Evolutionary conservation across 2,329 filamentous ascomycete species (phyloP).

Genomic region (Chrysosphaeria jannelii): DNA sequence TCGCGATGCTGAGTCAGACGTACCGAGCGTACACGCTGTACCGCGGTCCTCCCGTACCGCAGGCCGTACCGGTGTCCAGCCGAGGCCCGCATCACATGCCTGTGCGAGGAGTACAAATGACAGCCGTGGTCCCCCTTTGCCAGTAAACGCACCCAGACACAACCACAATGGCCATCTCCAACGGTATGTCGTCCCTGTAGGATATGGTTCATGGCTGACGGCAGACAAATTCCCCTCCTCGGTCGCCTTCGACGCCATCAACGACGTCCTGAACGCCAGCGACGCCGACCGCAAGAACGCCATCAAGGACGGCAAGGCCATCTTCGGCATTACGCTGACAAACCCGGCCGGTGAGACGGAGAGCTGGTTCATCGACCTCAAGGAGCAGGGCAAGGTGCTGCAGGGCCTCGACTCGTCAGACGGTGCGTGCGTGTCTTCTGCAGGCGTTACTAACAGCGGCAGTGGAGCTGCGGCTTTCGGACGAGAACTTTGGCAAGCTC

Average conservation of each 20-base stretch:
- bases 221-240: constrained; percentile 69
- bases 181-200: constrained; percentile 1
- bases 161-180: constrained; percentile 2
- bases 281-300: constrained; percentile 51
- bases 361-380: constrained; percentile 88
- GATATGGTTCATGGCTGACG: not conserved
- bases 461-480: constrained; percentile 69
- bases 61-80: too few relatives aligned
- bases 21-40: too few relatives aligned
- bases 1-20: too few relatives aligned
- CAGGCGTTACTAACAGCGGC: not conserved
- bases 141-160: constrained; percentile 1
- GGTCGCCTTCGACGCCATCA: constrained; percentile 70
- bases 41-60: too few relatives aligned
- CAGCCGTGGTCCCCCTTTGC: not conserved
- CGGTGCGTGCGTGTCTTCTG: constrained; percentile 21
- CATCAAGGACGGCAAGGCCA: constrained; percentile 59
- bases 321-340: constrained; percentile 83
- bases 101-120: not conserved
- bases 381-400: constrained; percentile 58
- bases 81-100: too few relatives aligned
- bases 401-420: constrained; percentile 57
- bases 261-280: constrained; percentile 32
- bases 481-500: constrained; percentile 63
- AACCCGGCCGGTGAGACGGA: constrained; percentile 53